Evolutionary conservation across 2,329 filamentous ascomycete species (phyloP).

Genomic region (Emergomyces pasteurianus): DNA sequence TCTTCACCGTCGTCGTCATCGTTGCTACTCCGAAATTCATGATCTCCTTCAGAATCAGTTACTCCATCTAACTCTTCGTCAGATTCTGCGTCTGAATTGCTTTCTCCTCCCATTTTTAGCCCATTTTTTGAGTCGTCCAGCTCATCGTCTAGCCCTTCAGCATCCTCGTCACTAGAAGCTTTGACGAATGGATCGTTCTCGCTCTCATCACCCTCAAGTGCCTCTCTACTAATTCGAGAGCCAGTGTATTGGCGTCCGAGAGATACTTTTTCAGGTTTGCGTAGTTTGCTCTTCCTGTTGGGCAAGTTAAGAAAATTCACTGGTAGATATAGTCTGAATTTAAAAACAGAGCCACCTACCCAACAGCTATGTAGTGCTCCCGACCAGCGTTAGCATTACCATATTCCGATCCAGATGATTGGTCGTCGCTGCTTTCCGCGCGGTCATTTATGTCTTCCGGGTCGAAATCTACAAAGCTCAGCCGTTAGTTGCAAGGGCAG

Average conservation of each 20-base stretch:
- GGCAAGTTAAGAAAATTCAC: conserved; percentile 1
- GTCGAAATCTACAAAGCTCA: conserved; percentile 57
- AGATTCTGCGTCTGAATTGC: conserved; percentile 7
- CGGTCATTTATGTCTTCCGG: conserved; percentile 56
- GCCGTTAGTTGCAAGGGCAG: background rate
- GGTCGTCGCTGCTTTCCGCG: conserved; percentile 44
- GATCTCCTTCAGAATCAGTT: conserved; percentile 16
- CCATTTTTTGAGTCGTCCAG: conserved; percentile 13
- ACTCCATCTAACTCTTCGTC: conserved; percentile 21
- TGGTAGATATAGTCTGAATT: background rate
- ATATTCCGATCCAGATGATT: conserved; percentile 35
- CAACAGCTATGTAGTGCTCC: conserved; percentile 76
- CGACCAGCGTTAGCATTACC: conserved; percentile 49
- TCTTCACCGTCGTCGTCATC: conserved; percentile 16
- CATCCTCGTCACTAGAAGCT: conserved; percentile 23
- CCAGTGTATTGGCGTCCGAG: conserved; percentile 75
- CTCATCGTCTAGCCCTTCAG: conserved; percentile 9
- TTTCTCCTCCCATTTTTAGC: background rate
- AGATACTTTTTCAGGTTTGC: conserved; percentile 55
- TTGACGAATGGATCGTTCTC: conserved; percentile 36
- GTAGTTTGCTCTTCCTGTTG: conserved; percentile 64
- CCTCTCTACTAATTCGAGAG: conserved; percentile 58
- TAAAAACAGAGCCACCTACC: conserved; percentile 33
- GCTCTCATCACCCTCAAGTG: conserved; percentile 44
- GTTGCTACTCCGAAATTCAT: conserved; percentile 14